phyloP scores from a whole-genome alignment of 805 yeast genomes.

The Metschnikowia cubensis region DNA sequence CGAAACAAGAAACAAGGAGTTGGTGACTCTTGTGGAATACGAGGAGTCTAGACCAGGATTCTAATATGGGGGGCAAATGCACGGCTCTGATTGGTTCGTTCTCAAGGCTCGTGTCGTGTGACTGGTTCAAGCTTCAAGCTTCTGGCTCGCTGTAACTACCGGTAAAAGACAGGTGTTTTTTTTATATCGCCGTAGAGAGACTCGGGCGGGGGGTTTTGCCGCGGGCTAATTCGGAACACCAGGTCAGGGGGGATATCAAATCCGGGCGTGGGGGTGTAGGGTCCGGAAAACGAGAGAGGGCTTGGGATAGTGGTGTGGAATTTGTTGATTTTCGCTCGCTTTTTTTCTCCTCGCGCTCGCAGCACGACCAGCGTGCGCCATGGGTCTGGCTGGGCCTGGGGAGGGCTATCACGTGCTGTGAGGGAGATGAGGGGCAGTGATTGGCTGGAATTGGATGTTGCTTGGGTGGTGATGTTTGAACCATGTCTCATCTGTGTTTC shows the following conservation, averaged over 20 bases:
- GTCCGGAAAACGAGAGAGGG: not conserved
- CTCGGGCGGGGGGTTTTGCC: not conserved
- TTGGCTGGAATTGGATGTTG: no score
- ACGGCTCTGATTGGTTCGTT: no score
- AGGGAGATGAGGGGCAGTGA: no score
- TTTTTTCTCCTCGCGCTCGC: conserved; percentile 3
- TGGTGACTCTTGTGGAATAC: no score
- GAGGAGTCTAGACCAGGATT: no score
- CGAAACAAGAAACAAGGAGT: no score
- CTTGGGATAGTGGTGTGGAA: not conserved
- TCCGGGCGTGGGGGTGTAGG: not conserved
- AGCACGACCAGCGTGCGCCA: not conserved
- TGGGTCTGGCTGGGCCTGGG: not conserved
- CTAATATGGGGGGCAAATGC: no score
- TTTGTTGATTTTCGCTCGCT: conserved; percentile 4
- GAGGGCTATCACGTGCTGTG: no score
- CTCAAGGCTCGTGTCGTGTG: not conserved
- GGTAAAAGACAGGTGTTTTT: not conserved
- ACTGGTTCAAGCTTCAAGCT: no score
- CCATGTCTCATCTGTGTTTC: not conserved
- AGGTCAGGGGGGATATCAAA: not conserved
- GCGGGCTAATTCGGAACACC: not conserved
- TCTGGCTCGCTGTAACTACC: no score
- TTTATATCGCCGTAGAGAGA: not conserved
- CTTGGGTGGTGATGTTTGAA: not conserved